Conservation (phyloP, 2,329 filamentous ascomycete genomes). For the Setomelanomma holmii region DNA sequence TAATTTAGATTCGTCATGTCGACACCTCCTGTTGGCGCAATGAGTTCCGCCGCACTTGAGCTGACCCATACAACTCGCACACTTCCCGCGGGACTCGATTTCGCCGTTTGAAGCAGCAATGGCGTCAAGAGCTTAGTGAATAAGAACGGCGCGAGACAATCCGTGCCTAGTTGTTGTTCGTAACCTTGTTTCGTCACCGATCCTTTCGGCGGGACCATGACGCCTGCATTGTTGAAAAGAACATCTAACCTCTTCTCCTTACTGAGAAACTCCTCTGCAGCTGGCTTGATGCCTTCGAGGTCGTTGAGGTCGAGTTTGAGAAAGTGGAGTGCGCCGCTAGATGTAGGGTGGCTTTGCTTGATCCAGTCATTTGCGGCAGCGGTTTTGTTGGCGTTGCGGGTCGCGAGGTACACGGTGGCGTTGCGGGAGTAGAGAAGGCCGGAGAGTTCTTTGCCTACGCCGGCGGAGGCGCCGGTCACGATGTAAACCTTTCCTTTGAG, state of each 20-base stretch:
- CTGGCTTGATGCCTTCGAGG: slow-evolving; percentile 46
- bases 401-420: slow-evolving; percentile 64
- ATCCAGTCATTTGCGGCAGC: slow-evolving; percentile 58
- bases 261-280: slow-evolving; percentile 46
- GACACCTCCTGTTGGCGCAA: slow-evolving; percentile 20
- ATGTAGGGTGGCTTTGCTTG: slow-evolving; percentile 30
- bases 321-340: slow-evolving; percentile 25
- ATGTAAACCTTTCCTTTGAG: slow-evolving; percentile 59
- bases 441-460: slow-evolving; percentile 61
- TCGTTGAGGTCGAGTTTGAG: slow-evolving; percentile 52
- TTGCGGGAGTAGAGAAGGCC: slow-evolving; percentile 63
- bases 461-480: slow-evolving; percentile 59
- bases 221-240: slow-evolving; percentile 48
- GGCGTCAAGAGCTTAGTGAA: slow-evolving; percentile 51
- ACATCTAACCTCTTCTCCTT: slow-evolving; percentile 53
- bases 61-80: slow-evolving; percentile 49
- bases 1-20: slow-evolving; percentile 28
- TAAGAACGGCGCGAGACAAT: slow-evolving; percentile 51
- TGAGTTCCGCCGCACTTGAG: slow-evolving; percentile 12
- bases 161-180: slow-evolving; percentile 49
- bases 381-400: slow-evolving; percentile 48
- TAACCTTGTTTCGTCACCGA: slow-evolving; percentile 28
- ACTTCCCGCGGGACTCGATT: slow-evolving; percentile 19
- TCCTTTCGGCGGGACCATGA: slow-evolving; percentile 39
- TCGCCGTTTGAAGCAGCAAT: slow-evolving; percentile 41